Percentiles rank a stretch among this genome's conserved stretches.
phyloP scores from a whole-genome alignment of 1,284 basidiomycete genomes.

The Moniliophthora roreri region DNA sequence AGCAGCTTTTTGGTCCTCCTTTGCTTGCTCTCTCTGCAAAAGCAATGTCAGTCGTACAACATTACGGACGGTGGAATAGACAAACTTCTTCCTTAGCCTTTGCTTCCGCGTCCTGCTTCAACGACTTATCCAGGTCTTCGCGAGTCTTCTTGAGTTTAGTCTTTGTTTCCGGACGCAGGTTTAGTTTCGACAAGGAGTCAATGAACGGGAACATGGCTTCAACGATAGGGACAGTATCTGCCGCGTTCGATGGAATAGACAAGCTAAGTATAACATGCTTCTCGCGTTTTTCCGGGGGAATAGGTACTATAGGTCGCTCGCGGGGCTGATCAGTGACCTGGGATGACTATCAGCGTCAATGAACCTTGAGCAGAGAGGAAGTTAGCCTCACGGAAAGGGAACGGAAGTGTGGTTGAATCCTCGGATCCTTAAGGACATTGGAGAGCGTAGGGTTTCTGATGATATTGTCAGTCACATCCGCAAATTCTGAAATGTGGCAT shows the following conservation, averaged over 20 bases:
- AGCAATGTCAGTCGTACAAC: not conserved
- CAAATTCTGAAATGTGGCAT: too few species aligned
- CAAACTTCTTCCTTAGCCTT: conserved; percentile 71
- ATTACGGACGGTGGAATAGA: not conserved
- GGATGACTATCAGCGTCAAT: conserved; percentile 12
- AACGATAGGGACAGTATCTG: conserved; percentile 60
- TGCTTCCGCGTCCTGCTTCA: conserved; percentile 67
- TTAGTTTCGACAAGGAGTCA: conserved; percentile 61
- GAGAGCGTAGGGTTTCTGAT: conserved; percentile 68
- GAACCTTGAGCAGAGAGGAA: not conserved
- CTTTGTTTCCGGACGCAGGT: conserved; percentile 78
- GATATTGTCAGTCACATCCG: conserved; percentile 78
- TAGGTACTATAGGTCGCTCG: conserved; percentile 57
- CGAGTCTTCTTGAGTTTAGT: conserved; percentile 72
- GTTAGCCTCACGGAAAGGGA: conserved; percentile 54
- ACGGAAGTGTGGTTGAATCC: conserved; percentile 74
- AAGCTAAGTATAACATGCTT: conserved; percentile 77
- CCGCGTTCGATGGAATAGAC: conserved; percentile 49
- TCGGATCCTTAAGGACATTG: conserved; percentile 60
- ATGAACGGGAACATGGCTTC: conserved; percentile 71
- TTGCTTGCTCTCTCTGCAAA: conserved; percentile 37
- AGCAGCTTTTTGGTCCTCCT: conserved; percentile 67
- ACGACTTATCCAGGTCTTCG: conserved; percentile 65
- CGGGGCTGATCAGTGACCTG: conserved; percentile 84
- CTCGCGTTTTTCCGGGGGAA: conserved; percentile 47